Conservation (phyloP, 306 rosid genomes). For the Gastrolobium bilobum region DNA sequence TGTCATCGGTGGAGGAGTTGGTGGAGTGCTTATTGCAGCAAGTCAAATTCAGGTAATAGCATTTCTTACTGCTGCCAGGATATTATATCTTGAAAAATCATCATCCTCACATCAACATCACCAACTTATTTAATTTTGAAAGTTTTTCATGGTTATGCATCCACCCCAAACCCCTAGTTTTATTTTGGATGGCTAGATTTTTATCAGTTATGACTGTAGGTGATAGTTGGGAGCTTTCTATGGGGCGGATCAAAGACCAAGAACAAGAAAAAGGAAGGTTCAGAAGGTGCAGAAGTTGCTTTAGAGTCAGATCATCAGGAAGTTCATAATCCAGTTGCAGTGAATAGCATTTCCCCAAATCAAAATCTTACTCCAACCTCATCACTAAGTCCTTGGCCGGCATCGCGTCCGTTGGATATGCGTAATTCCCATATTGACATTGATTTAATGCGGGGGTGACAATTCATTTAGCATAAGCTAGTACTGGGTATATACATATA, state of each 20-base stretch:
- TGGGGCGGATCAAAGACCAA: constrained; percentile 84
- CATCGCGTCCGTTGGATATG: constrained; percentile 78
- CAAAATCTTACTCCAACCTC: constrained; percentile 71
- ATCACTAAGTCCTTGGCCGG: constrained; percentile 76
- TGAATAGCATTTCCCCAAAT: constrained; percentile 57
- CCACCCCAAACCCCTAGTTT: not conserved
- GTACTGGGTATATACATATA: constrained; percentile 46
- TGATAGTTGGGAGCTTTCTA: constrained; percentile 89
- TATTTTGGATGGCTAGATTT: constrained; percentile 28
- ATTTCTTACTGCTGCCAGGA: constrained; percentile 3
- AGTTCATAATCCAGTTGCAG: constrained; percentile 62
- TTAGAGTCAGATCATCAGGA: constrained; percentile 68
- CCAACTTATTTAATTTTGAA: not conserved
- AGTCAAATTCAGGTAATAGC: constrained; percentile 84
- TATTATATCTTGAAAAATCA: constrained; percentile 6
- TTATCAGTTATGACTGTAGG: constrained; percentile 62
- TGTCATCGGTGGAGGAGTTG: constrained; percentile 91
- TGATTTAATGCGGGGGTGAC: constrained; percentile 95
- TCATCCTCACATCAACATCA: not conserved
- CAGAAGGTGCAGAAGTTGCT: constrained; percentile 67
- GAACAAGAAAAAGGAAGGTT: constrained; percentile 69
- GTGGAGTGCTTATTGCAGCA: constrained; percentile 90
- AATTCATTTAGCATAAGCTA: constrained; percentile 29
- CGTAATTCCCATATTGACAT: constrained; percentile 86
- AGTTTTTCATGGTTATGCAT: not conserved